These are phyloP conservation scores for Euphorbia lathyris DNA, from an alignment of 345 rosid species.

Conservation along the genomic window DNA sequence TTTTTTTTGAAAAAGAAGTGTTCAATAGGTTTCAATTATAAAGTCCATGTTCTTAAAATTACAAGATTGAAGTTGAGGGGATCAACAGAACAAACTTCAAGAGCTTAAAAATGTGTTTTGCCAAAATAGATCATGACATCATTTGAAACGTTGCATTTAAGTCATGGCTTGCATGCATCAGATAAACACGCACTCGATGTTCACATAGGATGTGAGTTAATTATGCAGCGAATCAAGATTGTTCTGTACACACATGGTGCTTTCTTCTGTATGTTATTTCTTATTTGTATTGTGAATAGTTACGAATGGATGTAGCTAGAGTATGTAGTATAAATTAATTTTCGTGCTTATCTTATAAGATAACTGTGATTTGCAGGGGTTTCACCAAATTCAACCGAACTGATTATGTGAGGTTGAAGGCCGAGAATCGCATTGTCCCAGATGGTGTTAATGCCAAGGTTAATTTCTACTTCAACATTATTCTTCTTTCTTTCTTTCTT, in stretches of 20 bases:
- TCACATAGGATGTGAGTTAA: too few species aligned
- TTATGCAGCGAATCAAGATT: too few species aligned
- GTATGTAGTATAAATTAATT: neutral
- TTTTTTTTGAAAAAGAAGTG: too few species aligned
- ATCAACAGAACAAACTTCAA: too few species aligned
- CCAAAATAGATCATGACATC: too few species aligned
- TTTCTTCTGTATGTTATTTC: neutral
- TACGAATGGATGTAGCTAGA: neutral
- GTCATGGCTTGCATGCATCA: too few species aligned
- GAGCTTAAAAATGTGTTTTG: too few species aligned
- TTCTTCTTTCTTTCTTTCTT: neutral
- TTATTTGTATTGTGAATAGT: neutral
- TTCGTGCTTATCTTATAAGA: neutral
- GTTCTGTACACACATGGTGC: neutral
- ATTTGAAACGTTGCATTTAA: too few species aligned
- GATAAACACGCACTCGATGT: too few species aligned
- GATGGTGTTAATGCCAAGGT: constrained; percentile 86
- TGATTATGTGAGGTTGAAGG: constrained; percentile 52
- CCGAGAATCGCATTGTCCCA: constrained; percentile 52
- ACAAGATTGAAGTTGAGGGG: too few species aligned
- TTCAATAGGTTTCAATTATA: too few species aligned
- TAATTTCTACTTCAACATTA: neutral
- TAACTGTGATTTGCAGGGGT: constrained; percentile 41
- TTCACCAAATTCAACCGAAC: constrained; percentile 62
- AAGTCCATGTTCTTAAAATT: too few species aligned